phyloP scores from a whole-genome alignment of 192 early-diverging fungal genomes.

The Backusella australiensis region DNA sequence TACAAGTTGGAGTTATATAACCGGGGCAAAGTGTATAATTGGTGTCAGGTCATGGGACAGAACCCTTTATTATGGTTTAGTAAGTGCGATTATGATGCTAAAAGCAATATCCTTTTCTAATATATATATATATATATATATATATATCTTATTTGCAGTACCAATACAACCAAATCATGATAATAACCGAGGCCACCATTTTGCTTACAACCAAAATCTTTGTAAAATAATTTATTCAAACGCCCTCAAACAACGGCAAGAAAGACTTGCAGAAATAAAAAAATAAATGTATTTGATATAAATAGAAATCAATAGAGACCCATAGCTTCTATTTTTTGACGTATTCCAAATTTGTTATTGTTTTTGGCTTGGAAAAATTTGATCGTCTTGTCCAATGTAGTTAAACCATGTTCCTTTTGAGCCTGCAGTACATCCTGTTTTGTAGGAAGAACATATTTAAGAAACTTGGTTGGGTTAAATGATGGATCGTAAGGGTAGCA shows the following conservation, averaged over 20 bases:
- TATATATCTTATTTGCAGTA: not conserved
- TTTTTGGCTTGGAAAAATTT: conserved; percentile 57
- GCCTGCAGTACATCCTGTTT: conserved; percentile 58
- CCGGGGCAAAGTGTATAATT: conserved; percentile 36
- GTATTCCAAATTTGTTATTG: conserved; percentile 63
- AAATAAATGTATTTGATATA: not conserved
- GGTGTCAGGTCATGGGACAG: conserved; percentile 44
- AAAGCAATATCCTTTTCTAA: not conserved
- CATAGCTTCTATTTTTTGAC: conserved; percentile 60
- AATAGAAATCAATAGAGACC: no score
- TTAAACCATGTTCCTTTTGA: conserved; percentile 11
- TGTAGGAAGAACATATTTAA: conserved; percentile 56
- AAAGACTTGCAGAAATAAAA: not conserved
- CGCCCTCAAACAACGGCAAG: not conserved
- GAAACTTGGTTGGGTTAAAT: conserved; percentile 53
- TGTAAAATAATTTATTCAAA: not conserved
- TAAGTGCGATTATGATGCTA: conserved; percentile 10
- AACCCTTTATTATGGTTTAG: conserved; percentile 27
- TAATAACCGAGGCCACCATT: not conserved
- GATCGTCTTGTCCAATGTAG: conserved; percentile 46
- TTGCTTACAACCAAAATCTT: not conserved
- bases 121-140: not conserved
- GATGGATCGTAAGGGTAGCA: conserved; percentile 32
- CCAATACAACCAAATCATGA: not conserved
- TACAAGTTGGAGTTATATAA: conserved; percentile 37